These are phyloP conservation scores for Begonia peltatifolia DNA, from an alignment of 306 rosid species.

Conservation along the genomic window DNA sequence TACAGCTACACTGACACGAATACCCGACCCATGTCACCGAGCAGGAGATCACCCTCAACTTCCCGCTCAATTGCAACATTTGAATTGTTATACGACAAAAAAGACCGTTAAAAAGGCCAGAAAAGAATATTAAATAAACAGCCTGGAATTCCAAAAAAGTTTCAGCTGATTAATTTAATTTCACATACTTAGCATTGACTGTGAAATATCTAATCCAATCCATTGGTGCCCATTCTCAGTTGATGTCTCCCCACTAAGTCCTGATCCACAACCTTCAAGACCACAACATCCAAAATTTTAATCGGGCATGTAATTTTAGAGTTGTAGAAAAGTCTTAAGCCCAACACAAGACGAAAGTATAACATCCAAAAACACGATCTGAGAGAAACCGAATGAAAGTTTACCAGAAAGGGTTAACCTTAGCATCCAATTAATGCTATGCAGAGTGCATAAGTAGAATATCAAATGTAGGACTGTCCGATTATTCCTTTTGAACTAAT, in stretches of 20 bases:
- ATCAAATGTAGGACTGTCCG: too few species aligned
- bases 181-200: constrained; percentile 80
- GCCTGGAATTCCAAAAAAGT: background rate
- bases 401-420: too few species aligned
- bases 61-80: constrained; percentile 80
- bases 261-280: constrained; percentile 79
- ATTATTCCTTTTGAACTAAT: too few species aligned
- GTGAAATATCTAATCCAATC: constrained; percentile 88
- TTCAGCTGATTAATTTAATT: background rate
- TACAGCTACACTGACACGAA: background rate
- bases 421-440: too few species aligned
- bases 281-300: background rate
- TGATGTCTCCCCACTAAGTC: constrained; percentile 84
- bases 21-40: constrained; percentile 97
- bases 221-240: constrained; percentile 74
- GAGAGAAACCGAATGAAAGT: too few species aligned
- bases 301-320: background rate
- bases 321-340: background rate
- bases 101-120: background rate
- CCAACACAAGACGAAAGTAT: too few species aligned
- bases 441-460: too few species aligned
- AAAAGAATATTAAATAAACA: background rate
- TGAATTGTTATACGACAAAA: constrained; percentile 7
- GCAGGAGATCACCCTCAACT: constrained; percentile 83
- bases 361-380: too few species aligned